Percentiles rank a stretch among this genome's conserved stretches.
phyloP scores from a whole-genome alignment of 495 filamentous ascomycete genomes.

The Apodospora peruviana region DNA sequence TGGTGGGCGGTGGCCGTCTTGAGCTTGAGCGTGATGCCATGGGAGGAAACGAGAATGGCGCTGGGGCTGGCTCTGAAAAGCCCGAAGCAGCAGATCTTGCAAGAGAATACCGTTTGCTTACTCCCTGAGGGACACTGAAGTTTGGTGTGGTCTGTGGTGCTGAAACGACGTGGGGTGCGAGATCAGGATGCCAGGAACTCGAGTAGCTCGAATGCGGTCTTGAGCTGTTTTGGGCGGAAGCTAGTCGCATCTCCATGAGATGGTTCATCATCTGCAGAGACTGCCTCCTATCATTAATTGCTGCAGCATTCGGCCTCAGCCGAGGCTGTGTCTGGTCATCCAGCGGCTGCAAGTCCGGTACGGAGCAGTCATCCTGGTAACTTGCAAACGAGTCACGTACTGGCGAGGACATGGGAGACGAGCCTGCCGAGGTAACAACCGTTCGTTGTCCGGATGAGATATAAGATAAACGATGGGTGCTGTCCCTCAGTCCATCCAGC shows the following conservation, averaged over 20 bases:
- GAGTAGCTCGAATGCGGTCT: slow-evolving; percentile 20
- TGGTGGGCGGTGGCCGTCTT: slow-evolving; percentile 37
- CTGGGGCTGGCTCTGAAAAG: slow-evolving; percentile 2
- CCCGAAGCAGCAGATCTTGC: slow-evolving; percentile 15
- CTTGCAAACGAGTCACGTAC: slow-evolving; percentile 39
- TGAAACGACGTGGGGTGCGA: slow-evolving; percentile 1
- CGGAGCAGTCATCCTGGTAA: slow-evolving; percentile 25
- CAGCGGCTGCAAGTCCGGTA: slow-evolving; percentile 14
- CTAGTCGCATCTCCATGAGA: slow-evolving; percentile 30
- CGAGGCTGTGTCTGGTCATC: slow-evolving; percentile 30
- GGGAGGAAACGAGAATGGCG: slow-evolving; percentile 3
- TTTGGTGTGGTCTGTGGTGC: slow-evolving; percentile 29
- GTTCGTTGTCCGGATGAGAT: slow-evolving; percentile 56
- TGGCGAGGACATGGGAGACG: slow-evolving; percentile 48
- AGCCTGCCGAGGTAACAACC: slow-evolving; percentile 47
- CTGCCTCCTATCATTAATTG: slow-evolving; percentile 46
- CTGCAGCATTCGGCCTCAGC: slow-evolving; percentile 45
- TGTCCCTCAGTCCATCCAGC: slow-evolving; percentile 44
- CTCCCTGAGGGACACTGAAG: slow-evolving; percentile 43
- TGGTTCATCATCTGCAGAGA: slow-evolving; percentile 47
- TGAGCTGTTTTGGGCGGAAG: slow-evolving; percentile 15
- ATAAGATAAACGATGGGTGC: slow-evolving; percentile 55
- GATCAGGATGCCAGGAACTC: slow-evolving; percentile 14
- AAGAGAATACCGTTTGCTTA: slow-evolving; percentile 37
- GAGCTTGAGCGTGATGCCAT: slow-evolving; percentile 12